These are phyloP conservation scores for Allium sativum DNA, from an alignment of 106 monocot genomes.

Conservation along the genomic window DNA sequence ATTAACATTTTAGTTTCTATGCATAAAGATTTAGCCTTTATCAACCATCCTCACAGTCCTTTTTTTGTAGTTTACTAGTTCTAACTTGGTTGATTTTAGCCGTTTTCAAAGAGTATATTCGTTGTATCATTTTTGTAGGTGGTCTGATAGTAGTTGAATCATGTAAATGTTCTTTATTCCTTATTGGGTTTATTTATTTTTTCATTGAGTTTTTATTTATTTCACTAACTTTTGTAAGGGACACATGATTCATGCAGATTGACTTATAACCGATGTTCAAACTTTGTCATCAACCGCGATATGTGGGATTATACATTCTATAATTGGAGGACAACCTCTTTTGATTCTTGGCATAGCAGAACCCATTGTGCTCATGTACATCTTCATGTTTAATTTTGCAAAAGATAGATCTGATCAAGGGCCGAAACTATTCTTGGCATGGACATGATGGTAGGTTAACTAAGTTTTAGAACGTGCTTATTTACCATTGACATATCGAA, in stretches of 20 bases:
- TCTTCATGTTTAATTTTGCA: slow-evolving; percentile 78
- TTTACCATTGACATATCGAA: too few relatives aligned
- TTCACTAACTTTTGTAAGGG: neutral
- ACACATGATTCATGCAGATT: slow-evolving; percentile 29
- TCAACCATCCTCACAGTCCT: too few relatives aligned
- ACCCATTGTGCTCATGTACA: slow-evolving; percentile 87
- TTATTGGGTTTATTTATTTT: neutral
- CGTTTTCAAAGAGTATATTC: too few relatives aligned
- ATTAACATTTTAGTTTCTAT: neutral
- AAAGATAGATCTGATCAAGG: slow-evolving; percentile 61
- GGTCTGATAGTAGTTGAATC: too few relatives aligned
- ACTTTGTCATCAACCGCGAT: slow-evolving; percentile 71
- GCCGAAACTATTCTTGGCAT: slow-evolving; percentile 57
- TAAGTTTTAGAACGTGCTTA: too few relatives aligned
- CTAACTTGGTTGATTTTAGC: too few relatives aligned
- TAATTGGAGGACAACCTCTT: slow-evolving; percentile 75
- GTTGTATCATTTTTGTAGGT: too few relatives aligned
- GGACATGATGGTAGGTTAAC: slow-evolving; percentile 62
- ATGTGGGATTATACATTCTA: slow-evolving; percentile 71
- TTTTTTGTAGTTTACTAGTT: too few relatives aligned
- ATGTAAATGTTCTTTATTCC: neutral
- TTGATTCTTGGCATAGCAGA: slow-evolving; percentile 83
- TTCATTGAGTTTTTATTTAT: neutral
- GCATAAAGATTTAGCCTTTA: too few relatives aligned
- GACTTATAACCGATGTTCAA: slow-evolving; percentile 66